Percentiles rank a stretch among this genome's conserved stretches.
Evolutionary conservation across 1,139 yeast species (phyloP).

Genomic region (Protomyces lactucae-debilis): DNA sequence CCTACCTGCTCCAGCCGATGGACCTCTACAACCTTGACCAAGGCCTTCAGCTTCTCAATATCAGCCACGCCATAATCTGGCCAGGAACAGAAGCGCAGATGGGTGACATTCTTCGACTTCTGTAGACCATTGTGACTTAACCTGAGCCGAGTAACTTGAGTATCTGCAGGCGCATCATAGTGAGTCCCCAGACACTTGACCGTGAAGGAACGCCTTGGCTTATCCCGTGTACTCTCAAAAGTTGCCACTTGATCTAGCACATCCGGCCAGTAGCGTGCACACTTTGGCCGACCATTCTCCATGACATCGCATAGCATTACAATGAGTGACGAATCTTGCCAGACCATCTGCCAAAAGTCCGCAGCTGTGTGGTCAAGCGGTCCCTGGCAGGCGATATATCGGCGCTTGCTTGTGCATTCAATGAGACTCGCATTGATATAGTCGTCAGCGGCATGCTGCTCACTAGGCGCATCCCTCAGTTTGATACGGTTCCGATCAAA

Average conservation of each 20-base stretch:
- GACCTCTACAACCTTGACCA: slow-evolving; percentile 40
- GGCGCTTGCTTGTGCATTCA: slow-evolving; percentile 33
- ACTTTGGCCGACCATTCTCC: slow-evolving; percentile 59
- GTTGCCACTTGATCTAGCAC: neutral
- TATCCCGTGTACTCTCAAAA: neutral
- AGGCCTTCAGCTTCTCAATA: slow-evolving; percentile 40
- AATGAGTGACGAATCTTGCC: slow-evolving; percentile 52
- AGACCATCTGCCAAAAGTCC: slow-evolving; percentile 87
- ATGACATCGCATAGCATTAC: slow-evolving; percentile 82
- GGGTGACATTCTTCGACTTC: slow-evolving; percentile 34
- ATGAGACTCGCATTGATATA: slow-evolving; percentile 51
- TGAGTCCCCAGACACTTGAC: neutral
- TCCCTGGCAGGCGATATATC: slow-evolving; percentile 43
- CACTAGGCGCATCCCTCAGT: slow-evolving; percentile 38
- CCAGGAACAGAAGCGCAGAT: slow-evolving; percentile 38
- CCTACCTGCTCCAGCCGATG: slow-evolving; percentile 31
- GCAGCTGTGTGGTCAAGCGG: slow-evolving; percentile 59
- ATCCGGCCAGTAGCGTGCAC: slow-evolving; percentile 73
- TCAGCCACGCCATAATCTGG: slow-evolving; percentile 39
- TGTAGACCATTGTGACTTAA: neutral
- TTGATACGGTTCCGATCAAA: slow-evolving; percentile 54
- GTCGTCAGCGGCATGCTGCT: slow-evolving; percentile 33
- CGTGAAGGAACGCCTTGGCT: neutral
- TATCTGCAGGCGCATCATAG: neutral
- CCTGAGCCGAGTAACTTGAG: neutral